phyloP scores from a whole-genome alignment of 2,329 filamentous ascomycete species.

The Metarhizium brunneum region DNA sequence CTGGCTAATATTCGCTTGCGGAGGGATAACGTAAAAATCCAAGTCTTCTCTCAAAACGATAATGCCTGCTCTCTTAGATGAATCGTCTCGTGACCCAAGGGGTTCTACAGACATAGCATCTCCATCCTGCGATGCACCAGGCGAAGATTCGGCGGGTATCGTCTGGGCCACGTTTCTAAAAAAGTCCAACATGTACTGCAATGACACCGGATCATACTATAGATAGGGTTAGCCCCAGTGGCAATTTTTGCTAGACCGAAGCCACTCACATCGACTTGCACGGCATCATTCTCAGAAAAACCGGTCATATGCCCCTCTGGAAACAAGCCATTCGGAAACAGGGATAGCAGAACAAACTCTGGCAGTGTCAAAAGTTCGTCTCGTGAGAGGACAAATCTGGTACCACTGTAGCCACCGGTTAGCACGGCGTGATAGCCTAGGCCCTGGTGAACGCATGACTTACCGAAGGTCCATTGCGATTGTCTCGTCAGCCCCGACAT shows the following conservation, averaged over 20 bases:
- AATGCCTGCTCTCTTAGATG: constrained; percentile 87
- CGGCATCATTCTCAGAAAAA: constrained; percentile 85
- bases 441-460: constrained; percentile 13
- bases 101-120: constrained; percentile 61
- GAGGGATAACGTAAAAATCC: constrained; percentile 95
- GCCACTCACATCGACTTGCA: constrained; percentile 89
- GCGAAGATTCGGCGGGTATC: constrained; percentile 70
- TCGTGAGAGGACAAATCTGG: constrained; percentile 84
- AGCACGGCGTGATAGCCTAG: constrained; percentile 10
- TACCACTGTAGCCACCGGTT: constrained; percentile 54
- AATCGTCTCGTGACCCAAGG: constrained; percentile 60
- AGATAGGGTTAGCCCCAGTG: not conserved
- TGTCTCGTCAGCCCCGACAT: constrained; percentile 84
- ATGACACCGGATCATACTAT: constrained; percentile 90
- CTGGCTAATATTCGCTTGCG: constrained; percentile 72
- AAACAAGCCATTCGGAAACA: constrained; percentile 97
- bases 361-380: constrained; percentile 93
- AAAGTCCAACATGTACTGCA: constrained; percentile 99
- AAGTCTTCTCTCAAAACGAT: constrained; percentile 94
- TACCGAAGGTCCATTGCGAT: constrained; percentile 93
- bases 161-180: constrained; percentile 93
- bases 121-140: constrained; percentile 53
- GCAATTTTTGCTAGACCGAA: not conserved
- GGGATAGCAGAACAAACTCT: constrained; percentile 93
- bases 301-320: constrained; percentile 93